Base-by-base conservation (phyloP, 441 rosid genomes). In the Rhodomyrtus psidioides region DNA sequence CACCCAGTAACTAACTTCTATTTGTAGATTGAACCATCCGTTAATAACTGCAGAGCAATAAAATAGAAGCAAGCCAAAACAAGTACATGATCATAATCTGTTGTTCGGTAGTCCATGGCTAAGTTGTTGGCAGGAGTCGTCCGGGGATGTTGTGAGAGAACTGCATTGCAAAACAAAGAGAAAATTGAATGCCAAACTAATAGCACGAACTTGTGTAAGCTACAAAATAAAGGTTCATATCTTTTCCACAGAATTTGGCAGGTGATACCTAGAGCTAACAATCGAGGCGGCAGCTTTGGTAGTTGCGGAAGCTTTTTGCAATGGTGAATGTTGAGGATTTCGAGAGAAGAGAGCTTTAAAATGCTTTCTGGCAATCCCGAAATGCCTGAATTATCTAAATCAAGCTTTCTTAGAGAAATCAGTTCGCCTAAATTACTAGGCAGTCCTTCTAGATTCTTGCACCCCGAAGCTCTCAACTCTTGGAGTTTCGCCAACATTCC, bases 81-180 rank as follows among this genome's bases (percentile, higher is more conserved):
- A 53, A 26, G 76, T 85, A 94, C 96, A 87, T 87, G 93, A 83
- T 95, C 93, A 87, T 92, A 94, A 84, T 94, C 93, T 56, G 95
- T 91, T 74, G 94, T 90, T 86, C 93, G 96, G 83, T 94, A 91
- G 84, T 95, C 96, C 88, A 93, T 86, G 75, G 93, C 84, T 28
- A 93, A 88, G 90, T 88, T 93, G 86, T 85, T 90, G n/a, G 93
- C 49, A 55, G 94, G 93, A 28, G 95, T 92, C 9, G 92, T 93
- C 88, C 91, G 87, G 16, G 94, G 98, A 75, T 90, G 90, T 84
- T 94, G 94, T 89, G 93, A 70, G 86, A 93, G 86, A 76, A 91
- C 94, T 90, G 93, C 90, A 0, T 58, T 0, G 9, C 65, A 58
- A 58, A 17, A n/a, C 1, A 58, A 58, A 58, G n/a, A 58, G 19